phyloP scores from a whole-genome alignment of 2,329 filamentous ascomycete genomes.

The Fusarium falciforme region DNA sequence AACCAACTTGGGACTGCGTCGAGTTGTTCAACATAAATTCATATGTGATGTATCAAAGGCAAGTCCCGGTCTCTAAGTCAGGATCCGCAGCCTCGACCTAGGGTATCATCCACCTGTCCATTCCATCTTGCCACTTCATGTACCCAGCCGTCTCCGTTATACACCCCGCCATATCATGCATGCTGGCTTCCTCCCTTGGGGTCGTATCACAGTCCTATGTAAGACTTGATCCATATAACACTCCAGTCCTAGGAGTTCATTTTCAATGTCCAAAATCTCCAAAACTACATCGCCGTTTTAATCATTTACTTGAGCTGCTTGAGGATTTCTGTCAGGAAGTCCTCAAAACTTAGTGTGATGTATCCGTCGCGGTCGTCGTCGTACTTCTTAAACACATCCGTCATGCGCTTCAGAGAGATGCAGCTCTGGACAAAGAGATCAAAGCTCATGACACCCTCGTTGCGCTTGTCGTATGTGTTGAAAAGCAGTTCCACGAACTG shows the following conservation, averaged over 20 bases:
- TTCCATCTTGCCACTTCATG: conserved; percentile 15
- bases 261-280: conserved; percentile 1
- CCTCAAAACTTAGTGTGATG: conserved; percentile 84
- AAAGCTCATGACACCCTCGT: conserved; percentile 82
- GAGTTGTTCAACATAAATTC: conserved; percentile 19
- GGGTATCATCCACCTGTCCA: conserved; percentile 44
- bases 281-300: background rate
- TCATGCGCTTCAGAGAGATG: conserved; percentile 97
- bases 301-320: conserved; percentile 65
- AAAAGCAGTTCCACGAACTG: conserved; percentile 89
- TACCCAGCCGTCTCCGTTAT: conserved; percentile 7
- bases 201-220: conserved; percentile 13
- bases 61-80: conserved; percentile 42
- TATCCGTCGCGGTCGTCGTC: conserved; percentile 97
- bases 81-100: conserved; percentile 41
- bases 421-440: conserved; percentile 98
- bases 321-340: conserved; percentile 78
- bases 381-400: conserved; percentile 98
- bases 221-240: background rate
- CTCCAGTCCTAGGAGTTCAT: background rate
- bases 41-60: conserved; percentile 32
- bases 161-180: conserved; percentile 15
- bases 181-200: background rate
- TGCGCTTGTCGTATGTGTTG: conserved; percentile 85
- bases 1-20: background rate